These are phyloP conservation scores for Umbelopsis vinacea DNA, from an alignment of 192 early-diverging fungal genomes.

Conservation along the genomic window DNA sequence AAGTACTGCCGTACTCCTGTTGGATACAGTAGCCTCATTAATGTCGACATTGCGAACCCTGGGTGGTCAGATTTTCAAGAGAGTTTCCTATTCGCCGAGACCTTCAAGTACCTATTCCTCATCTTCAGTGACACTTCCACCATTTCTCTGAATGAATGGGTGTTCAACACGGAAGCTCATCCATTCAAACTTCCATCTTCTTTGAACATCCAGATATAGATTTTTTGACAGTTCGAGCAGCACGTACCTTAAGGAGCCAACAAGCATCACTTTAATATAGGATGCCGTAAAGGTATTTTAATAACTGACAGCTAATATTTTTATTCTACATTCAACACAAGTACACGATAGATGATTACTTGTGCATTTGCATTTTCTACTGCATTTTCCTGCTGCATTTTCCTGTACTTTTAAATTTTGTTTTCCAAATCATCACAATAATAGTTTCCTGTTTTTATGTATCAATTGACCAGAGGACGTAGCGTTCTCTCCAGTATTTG, in stretches of 20 bases:
- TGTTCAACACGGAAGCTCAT: conserved; percentile 79
- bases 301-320: background rate
- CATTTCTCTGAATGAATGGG: conserved; percentile 60
- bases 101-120: conserved; percentile 74
- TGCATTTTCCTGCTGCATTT: background rate
- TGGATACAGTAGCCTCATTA: conserved; percentile 31
- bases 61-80: conserved; percentile 27
- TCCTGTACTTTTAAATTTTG: background rate
- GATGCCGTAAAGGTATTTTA: background rate
- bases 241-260: background rate
- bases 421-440: background rate
- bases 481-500: conserved; percentile 39
- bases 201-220: conserved; percentile 25
- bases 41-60: conserved; percentile 19
- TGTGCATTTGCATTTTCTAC: background rate
- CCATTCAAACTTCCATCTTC: conserved; percentile 58
- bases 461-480: conserved; percentile 34
- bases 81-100: conserved; percentile 72
- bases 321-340: background rate
- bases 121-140: conserved; percentile 58
- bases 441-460: background rate
- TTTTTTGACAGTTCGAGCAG: background rate
- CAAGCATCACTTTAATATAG: no score
- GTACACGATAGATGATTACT: background rate
- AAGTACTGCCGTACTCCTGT: conserved; percentile 29